Percentiles rank a stretch among this genome's conserved stretches.
Evolutionary conservation across 805 yeast species (phyloP).

Genomic region (Phaffomyces opuntiae): DNA sequence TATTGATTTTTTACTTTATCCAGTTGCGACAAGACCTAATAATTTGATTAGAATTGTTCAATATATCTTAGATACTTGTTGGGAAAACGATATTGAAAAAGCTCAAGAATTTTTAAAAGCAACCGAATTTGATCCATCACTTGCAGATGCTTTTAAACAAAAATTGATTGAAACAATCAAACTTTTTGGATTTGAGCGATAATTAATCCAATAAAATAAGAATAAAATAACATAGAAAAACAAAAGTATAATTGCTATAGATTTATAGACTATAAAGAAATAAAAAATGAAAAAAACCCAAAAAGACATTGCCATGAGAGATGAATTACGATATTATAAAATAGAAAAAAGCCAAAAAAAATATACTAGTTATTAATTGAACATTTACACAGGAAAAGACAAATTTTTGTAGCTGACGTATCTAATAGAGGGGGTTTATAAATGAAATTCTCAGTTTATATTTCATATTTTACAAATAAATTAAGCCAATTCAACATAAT

Average conservation of each 20-base stretch:
- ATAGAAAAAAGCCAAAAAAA: too few relatives aligned
- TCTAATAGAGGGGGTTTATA: too few relatives aligned
- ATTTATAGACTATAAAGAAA: neutral
- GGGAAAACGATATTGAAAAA: constrained; percentile 24
- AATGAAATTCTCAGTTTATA: too few relatives aligned
- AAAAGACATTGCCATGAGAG: too few relatives aligned
- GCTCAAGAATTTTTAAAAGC: constrained; percentile 9
- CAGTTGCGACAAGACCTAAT: constrained; percentile 27
- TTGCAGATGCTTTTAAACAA: constrained; percentile 8
- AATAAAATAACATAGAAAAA: neutral
- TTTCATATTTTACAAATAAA: too few relatives aligned
- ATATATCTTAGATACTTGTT: constrained; percentile 30
- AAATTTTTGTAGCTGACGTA: too few relatives aligned
- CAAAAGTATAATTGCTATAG: too few relatives aligned
- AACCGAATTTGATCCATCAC: constrained; percentile 10
- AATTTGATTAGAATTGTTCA: constrained; percentile 26
- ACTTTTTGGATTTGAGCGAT: constrained; percentile 22
- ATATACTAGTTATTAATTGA: too few relatives aligned
- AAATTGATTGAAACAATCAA: constrained; percentile 15
- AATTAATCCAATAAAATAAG: neutral
- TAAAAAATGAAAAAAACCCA: neutral
- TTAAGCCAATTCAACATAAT: constrained; percentile 72
- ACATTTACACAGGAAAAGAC: too few relatives aligned
- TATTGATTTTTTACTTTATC: constrained; percentile 27
- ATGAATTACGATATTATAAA: too few relatives aligned